These are phyloP conservation scores for Phytopythium boreale DNA, from an alignment of 352 stramenopile genomes.

Conservation along the genomic window DNA sequence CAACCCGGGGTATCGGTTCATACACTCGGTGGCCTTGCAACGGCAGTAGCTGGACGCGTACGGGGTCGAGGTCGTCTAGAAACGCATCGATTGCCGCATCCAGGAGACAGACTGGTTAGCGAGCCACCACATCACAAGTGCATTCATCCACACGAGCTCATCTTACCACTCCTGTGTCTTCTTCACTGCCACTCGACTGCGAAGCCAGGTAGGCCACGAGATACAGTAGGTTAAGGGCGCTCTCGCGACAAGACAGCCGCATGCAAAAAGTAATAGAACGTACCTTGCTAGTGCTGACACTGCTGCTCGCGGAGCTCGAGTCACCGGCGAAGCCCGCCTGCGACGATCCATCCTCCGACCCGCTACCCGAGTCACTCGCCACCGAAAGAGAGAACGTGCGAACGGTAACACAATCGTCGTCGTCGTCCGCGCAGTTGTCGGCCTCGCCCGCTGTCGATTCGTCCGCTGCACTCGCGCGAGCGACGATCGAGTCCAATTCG, in stretches of 20 bases:
- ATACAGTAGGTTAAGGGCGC: background rate
- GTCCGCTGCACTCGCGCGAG: background rate
- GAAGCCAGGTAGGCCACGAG: background rate
- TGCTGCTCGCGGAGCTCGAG: background rate
- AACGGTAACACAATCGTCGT: background rate
- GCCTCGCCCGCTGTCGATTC: background rate
- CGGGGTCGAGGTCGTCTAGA: slow-evolving; percentile 9
- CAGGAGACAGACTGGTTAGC: background rate
- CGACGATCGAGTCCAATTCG: slow-evolving; percentile 1
- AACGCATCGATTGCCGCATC: background rate
- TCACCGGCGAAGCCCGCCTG: background rate
- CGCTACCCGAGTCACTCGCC: background rate
- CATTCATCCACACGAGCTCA: too few relatives aligned
- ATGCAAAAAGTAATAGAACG: background rate
- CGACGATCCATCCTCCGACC: background rate
- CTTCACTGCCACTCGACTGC: background rate
- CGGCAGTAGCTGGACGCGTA: slow-evolving; percentile 71
- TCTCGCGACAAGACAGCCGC: background rate
- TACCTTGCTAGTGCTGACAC: background rate
- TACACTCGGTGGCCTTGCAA: slow-evolving; percentile 63
- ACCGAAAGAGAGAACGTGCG: slow-evolving; percentile 4
- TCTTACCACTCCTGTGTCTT: background rate
- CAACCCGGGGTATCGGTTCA: slow-evolving; percentile 58
- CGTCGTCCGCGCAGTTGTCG: slow-evolving; percentile 1
- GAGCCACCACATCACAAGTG: background rate